Conservation (phyloP, 495 filamentous ascomycete genomes). For the Neurospora sp. region DNA sequence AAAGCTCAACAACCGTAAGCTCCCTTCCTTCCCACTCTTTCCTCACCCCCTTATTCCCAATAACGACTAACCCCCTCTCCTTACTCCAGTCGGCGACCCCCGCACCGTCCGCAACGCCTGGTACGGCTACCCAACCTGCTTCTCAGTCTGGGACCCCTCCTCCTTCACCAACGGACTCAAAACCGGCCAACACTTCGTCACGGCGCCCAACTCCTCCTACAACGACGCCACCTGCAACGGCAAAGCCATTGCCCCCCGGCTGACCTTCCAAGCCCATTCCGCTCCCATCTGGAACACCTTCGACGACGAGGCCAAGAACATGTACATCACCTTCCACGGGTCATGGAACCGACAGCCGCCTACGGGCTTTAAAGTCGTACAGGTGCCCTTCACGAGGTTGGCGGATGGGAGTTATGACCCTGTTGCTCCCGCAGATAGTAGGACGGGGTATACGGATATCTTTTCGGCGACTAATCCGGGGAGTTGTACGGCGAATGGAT, state of each 20-base stretch:
- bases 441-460: conserved; percentile 28
- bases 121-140: conserved; percentile 64
- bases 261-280: conserved; percentile 47
- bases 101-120: conserved; percentile 29
- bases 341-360: conserved; percentile 41
- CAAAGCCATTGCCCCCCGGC: conserved; percentile 33
- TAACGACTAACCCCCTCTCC: neutral
- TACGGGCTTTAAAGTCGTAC: conserved; percentile 30
- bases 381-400: conserved; percentile 27
- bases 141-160: conserved; percentile 47
- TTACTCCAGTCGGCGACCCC: conserved; percentile 24
- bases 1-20: conserved; percentile 58
- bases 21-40: neutral
- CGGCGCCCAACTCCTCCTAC: conserved; percentile 33
- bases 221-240: conserved; percentile 41
- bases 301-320: conserved; percentile 36
- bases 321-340: conserved; percentile 52
- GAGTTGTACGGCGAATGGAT: conserved; percentile 29
- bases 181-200: conserved; percentile 42
- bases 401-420: conserved; percentile 27
- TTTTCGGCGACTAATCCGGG: conserved; percentile 22
- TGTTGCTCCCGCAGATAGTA: conserved; percentile 25
- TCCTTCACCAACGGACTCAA: conserved; percentile 33
- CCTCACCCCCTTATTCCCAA: neutral
- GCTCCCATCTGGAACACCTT: conserved; percentile 47